Base-by-base conservation (phyloP, 345 rosid species). In the Gynandropsis gynandra region DNA sequence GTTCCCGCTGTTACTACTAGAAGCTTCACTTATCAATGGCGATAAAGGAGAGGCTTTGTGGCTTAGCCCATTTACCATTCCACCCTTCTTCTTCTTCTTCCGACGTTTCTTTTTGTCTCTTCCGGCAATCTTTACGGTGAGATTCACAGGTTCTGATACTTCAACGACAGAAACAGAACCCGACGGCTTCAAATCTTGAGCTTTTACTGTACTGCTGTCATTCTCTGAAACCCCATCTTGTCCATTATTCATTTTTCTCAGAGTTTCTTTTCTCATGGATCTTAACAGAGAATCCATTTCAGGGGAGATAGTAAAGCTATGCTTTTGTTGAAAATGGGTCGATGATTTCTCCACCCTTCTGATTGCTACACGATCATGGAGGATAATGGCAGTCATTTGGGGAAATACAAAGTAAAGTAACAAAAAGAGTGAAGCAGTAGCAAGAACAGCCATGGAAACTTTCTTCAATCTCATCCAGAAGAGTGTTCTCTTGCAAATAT, bases 1-100 rank as follows among this genome's bases (percentile, higher is more conserved):
- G 61, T 77, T 80, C 59, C 89, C 98, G 29, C 95, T 90, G 54
- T 84, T 85, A 68, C 92, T 90, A 61, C 96, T 90, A 9, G 95
- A 87, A 19, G 76, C 85, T 49, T 90, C 96, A 9, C 66, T 47
- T 44, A 74, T 43, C 42, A n/a, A n/a, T n/a, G n/a, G n/a, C n/a
- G n/a, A n/a, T n/a, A n/a, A n/a, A n/a, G n/a, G n/a, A n/a, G n/a
- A n/a, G n/a, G 58, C 68, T 12, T 77, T 64, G 13, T 66, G 10
- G 42, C 48, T 31, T 51, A 65, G 42, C 21, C 33, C 58, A 21
- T 20, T 50, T 38, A 58, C 16, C 14, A 38, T 59, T 37, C 64
- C 58, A 16, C 62, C 55, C 51, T 79, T 85, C 72, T 72, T 90
- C 64, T 83, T 79, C 83, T 70, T 90, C 67, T 84, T 80, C 48